Conservation (phyloP, 1,284 basidiomycete species). For the Moesziomyces sp. region DNA sequence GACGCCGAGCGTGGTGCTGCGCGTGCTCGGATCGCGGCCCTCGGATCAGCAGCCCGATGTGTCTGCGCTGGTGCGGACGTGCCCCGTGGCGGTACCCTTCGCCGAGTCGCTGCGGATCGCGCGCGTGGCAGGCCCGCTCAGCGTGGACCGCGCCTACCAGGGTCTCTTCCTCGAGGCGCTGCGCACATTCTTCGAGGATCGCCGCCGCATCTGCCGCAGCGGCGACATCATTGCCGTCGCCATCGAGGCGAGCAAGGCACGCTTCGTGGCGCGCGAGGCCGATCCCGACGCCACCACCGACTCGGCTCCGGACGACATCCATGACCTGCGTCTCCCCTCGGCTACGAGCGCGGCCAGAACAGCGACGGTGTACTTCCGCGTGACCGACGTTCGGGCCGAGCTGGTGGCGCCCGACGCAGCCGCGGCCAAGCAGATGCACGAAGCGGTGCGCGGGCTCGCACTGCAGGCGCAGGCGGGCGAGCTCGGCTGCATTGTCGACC, state of each 20-base stretch:
- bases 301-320: constrained; percentile 66
- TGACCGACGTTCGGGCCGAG: constrained; percentile 81
- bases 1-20: constrained; percentile 15
- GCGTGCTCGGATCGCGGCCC: constrained; percentile 34
- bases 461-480: constrained; percentile 72
- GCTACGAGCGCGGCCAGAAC: constrained; percentile 51
- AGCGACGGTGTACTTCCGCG: constrained; percentile 77
- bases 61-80: constrained; percentile 41
- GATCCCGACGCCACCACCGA: constrained; percentile 46
- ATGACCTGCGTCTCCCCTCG: constrained; percentile 37
- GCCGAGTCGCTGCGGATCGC: constrained; percentile 77
- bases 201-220: constrained; percentile 76
- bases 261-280: constrained; percentile 50
- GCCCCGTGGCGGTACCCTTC: constrained; percentile 59
- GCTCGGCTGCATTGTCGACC: constrained; percentile 78
- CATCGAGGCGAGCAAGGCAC: constrained; percentile 72
- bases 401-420: constrained; percentile 69
- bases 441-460: constrained; percentile 25
- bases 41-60: constrained; percentile 22
- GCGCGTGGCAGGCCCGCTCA: constrained; percentile 82
- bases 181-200: constrained; percentile 75
- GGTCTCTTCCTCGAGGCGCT: constrained; percentile 77
- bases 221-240: constrained; percentile 84
- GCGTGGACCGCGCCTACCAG: constrained; percentile 80
- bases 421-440: constrained; percentile 38